These are phyloP conservation scores for Rutstroemia sp. DNA, from an alignment of 2,329 filamentous ascomycete genomes.

Conservation along the genomic window DNA sequence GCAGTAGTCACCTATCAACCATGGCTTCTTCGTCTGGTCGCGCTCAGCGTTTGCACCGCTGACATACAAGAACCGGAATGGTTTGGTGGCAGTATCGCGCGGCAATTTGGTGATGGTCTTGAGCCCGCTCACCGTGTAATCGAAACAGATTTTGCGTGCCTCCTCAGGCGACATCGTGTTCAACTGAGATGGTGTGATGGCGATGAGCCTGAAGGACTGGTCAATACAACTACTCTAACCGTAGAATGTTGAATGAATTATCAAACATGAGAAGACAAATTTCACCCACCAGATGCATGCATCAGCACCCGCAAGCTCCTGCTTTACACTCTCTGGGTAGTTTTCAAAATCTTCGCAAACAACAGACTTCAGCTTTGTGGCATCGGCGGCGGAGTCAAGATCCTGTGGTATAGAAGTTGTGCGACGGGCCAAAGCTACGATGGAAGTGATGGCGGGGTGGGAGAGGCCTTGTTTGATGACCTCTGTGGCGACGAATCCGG, in stretches of 20 bases:
- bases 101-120: conserved; percentile 27
- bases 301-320: conserved; percentile 28
- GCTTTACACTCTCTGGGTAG: conserved; percentile 29
- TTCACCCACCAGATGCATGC: conserved; percentile 32
- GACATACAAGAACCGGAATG: conserved; percentile 42
- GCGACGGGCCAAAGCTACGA: conserved; percentile 27
- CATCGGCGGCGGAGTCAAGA: background rate
- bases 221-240: too few species aligned
- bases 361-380: conserved; percentile 28
- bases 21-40: conserved; percentile 38
- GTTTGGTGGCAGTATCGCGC: conserved; percentile 23
- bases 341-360: conserved; percentile 28
- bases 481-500: conserved; percentile 31
- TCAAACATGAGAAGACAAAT: background rate
- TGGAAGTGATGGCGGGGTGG: conserved; percentile 24
- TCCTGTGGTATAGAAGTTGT: conserved; percentile 14
- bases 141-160: conserved; percentile 35
- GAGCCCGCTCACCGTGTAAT: conserved; percentile 31
- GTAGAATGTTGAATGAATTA: background rate
- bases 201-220: conserved; percentile 31
- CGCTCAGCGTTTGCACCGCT: conserved; percentile 39
- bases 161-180: conserved; percentile 30
- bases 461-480: conserved; percentile 30
- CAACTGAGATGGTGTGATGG: conserved; percentile 34
- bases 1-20: conserved; percentile 34